Evolutionary conservation across 106 monocot genomes (phyloP).

Genomic region (Platanthera zijinensis): DNA sequence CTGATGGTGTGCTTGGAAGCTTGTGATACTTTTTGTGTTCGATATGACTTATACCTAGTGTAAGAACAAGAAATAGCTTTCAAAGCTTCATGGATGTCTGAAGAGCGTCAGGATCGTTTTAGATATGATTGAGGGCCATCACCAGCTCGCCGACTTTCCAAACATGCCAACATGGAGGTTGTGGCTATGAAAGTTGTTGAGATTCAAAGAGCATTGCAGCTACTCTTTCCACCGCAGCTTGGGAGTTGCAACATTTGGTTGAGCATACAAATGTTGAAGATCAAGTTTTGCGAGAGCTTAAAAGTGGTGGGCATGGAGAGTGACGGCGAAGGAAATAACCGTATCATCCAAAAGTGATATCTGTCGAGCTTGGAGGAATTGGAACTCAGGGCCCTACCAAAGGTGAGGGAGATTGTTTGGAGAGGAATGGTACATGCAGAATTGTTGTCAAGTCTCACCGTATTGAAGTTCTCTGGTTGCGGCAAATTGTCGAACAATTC

Average conservation of each 20-base stretch:
- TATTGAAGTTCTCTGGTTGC: slow-evolving; percentile 2
- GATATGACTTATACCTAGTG: slow-evolving; percentile 8
- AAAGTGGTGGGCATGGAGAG: background rate
- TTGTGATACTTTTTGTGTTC: slow-evolving; percentile 2
- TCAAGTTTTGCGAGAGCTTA: no score
- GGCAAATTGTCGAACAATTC: background rate
- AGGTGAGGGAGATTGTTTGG: slow-evolving; percentile 7
- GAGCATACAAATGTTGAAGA: background rate
- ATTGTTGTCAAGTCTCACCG: slow-evolving; percentile 2
- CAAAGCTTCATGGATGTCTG: background rate
- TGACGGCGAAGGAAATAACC: background rate
- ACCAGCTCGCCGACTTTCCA: background rate
- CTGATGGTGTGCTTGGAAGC: slow-evolving; percentile 4
- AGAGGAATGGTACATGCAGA: background rate
- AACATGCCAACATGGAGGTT: background rate
- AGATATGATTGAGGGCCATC: background rate
- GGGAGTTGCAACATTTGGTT: background rate
- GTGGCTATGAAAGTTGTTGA: background rate
- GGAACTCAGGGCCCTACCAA: background rate
- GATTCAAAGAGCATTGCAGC: background rate
- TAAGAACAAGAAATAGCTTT: background rate
- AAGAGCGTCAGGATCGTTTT: background rate
- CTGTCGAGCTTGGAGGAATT: background rate
- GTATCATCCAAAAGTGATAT: background rate
- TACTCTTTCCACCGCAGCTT: background rate